A percentile compares a stretch with the other conserved stretches of the same genome.
phyloP scores from a whole-genome alignment of 805 yeast species.

The Pichia membranifaciens region DNA sequence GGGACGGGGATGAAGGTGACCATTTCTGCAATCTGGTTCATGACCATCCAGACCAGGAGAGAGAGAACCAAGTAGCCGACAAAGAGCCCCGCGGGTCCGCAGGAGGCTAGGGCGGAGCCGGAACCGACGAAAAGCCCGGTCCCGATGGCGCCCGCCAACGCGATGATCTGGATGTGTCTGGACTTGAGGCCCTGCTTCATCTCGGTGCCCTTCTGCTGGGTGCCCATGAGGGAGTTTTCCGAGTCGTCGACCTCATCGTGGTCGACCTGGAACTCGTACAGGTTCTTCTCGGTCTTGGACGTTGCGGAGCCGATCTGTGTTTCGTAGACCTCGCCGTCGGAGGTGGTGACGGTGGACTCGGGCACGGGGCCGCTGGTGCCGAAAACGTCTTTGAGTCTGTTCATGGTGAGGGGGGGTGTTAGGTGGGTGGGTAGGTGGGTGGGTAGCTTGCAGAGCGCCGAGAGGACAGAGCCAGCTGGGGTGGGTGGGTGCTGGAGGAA shows the following conservation, averaged over 20 bases:
- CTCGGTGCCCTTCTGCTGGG: not conserved
- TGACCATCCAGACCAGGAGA: conserved; percentile 56
- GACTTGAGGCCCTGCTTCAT: conserved; percentile 39
- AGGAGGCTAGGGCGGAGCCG: conserved; percentile 35
- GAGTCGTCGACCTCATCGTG: conserved; percentile 2
- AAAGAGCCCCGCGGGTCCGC: conserved; percentile 36
- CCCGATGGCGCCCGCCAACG: conserved; percentile 70
- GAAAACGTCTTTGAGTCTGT: too few relatives aligned
- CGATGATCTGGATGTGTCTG: conserved; percentile 56
- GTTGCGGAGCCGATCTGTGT: too few relatives aligned
- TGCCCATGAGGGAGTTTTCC: too few relatives aligned
- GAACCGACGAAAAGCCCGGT: conserved; percentile 51
- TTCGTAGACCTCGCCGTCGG: too few relatives aligned
- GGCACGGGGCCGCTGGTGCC: too few relatives aligned
- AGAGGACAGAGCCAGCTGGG: too few relatives aligned
- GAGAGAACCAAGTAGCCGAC: conserved; percentile 61
- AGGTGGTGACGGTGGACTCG: too few relatives aligned
- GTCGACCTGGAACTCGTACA: not conserved
- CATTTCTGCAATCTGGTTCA: conserved; percentile 61
- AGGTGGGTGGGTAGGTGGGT: too few relatives aligned
- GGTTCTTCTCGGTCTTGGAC: not conserved
- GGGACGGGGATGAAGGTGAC: conserved; percentile 56
- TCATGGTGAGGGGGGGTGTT: too few relatives aligned
- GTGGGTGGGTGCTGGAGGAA: too few relatives aligned
- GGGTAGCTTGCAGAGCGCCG: too few relatives aligned